Conservation (phyloP, 495 filamentous ascomycete genomes). For the Penicillium nucicola region DNA sequence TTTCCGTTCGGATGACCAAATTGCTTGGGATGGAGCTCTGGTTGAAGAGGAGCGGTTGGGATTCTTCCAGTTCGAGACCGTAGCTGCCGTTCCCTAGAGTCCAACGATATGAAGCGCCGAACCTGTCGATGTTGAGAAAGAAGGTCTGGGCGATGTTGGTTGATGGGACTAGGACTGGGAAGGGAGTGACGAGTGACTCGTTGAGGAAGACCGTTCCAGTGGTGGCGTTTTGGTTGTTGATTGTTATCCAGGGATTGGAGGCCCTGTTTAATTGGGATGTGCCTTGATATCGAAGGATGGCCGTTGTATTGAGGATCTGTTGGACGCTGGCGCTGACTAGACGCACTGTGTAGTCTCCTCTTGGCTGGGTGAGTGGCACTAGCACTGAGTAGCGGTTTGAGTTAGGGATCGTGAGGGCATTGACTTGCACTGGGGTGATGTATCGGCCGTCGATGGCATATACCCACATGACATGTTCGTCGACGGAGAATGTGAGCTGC, state of each 20-base stretch:
- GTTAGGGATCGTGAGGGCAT: slow-evolving; percentile 30
- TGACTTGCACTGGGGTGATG: slow-evolving; percentile 29
- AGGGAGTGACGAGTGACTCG: slow-evolving; percentile 36
- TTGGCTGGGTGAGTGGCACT: slow-evolving; percentile 30
- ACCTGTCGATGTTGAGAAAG: slow-evolving; percentile 33
- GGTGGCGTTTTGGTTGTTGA: slow-evolving; percentile 33
- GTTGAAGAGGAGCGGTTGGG: slow-evolving; percentile 49
- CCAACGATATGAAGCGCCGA: slow-evolving; percentile 44
- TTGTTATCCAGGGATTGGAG: slow-evolving; percentile 39
- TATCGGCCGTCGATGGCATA: slow-evolving; percentile 44
- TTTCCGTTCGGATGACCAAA: slow-evolving; percentile 47
- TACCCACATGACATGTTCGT: slow-evolving; percentile 40
- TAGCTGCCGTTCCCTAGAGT: slow-evolving; percentile 39
- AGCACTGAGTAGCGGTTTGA: slow-evolving; percentile 38
- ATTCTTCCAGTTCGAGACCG: slow-evolving; percentile 30
- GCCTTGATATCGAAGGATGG: slow-evolving; percentile 25
- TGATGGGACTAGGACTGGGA: slow-evolving; percentile 35
- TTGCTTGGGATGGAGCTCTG: slow-evolving; percentile 31
- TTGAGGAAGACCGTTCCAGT: slow-evolving; percentile 36
- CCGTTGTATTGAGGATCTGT: slow-evolving; percentile 37
- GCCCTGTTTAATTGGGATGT: slow-evolving; percentile 9
- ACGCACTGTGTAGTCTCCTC: slow-evolving; percentile 37
- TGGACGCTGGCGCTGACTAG: slow-evolving; percentile 27
- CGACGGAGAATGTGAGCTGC: slow-evolving; percentile 31
- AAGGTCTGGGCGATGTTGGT: slow-evolving; percentile 38